Base-by-base conservation (phyloP, 495 filamentous ascomycete genomes). In the Penicillium longicatenatum region DNA sequence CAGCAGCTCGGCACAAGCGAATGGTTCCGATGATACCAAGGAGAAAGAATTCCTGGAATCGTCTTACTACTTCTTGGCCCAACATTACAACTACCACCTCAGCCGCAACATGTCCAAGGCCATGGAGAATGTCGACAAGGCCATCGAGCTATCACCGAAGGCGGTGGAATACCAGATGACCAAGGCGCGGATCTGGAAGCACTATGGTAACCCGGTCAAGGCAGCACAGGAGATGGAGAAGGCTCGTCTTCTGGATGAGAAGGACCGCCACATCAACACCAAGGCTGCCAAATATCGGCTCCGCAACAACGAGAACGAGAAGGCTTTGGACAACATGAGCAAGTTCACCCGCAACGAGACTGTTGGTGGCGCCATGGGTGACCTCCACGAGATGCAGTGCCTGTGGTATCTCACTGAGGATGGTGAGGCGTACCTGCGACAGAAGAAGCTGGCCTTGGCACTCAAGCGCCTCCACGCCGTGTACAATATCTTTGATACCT, bases 241-340 rank as follows among this genome's bases (percentile, higher is more conserved):
- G 53, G 94, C 95, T 6, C 84, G 94, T 30, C 77, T 81, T 33
- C 77, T 97, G 55, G 94, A 99, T 66, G 84, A 86, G 46, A 89
- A 85, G 74, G 94, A 99, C 69, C 89, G 94, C 22, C 94, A 97
- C 70, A 98, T 98, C 79, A 99, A 99, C 78, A 91, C 91, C 49
- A 99, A 99, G 77, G 88, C 91, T 20, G 92, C 95, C 30, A 98
- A 99, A 71, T 99, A 99, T 70, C 92, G 93, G 66, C 82, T 99
- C 24, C 87, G 94, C 50, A 96, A 97, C 72, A 83, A 97, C 68
- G 84, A 96, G 64, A 93, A 89, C 63, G 91, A 95, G 48, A 86
- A 84, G 63, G 93, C 86, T 0, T 75, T 97, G 29, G 81, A 87
- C 26, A 95, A 91, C 22, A 93, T 98, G 90, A 89, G 92, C 69